Percentiles rank a stretch among this genome's conserved stretches.
Evolutionary conservation across 1,284 basidiomycete genomes (phyloP).

Genomic region (Fomitopsis palustris): DNA sequence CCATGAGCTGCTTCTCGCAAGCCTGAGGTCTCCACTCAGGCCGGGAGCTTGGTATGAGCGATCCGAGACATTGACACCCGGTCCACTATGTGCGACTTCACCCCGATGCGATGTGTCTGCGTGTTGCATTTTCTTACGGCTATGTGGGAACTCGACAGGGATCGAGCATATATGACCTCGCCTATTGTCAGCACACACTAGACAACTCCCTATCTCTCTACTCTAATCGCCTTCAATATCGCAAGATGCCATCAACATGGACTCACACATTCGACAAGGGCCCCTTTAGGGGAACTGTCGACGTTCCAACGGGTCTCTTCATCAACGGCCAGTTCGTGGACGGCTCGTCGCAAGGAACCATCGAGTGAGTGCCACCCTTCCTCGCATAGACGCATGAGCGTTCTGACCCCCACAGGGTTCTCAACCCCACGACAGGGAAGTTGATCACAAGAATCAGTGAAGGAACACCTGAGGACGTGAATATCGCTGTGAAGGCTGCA

Average conservation of each 20-base stretch:
- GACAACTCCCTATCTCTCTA: no score
- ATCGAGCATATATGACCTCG: no score
- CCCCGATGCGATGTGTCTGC: no score
- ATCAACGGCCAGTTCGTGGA: constrained; percentile 80
- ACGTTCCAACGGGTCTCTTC: constrained; percentile 74
- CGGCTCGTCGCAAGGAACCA: constrained; percentile 59
- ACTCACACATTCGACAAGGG: constrained; percentile 62
- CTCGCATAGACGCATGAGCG: background rate
- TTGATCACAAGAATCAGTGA: constrained; percentile 66
- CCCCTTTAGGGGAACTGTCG: constrained; percentile 67
- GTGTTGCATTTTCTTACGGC: no score
- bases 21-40: no score
- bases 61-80: no score
- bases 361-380: constrained; percentile 52
- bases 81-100: no score
- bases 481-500: constrained; percentile 77
- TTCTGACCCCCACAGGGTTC: constrained; percentile 51
- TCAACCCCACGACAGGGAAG: constrained; percentile 83
- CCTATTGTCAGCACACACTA: no score
- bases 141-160: no score
- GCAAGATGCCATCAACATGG: constrained; percentile 37
- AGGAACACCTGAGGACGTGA: constrained; percentile 69
- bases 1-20: no score
- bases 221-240: no score
- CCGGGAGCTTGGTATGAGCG: no score